Evolutionary conservation across 768 basidiomycete genomes (phyloP).

Genomic region (Panellus pusillus): DNA sequence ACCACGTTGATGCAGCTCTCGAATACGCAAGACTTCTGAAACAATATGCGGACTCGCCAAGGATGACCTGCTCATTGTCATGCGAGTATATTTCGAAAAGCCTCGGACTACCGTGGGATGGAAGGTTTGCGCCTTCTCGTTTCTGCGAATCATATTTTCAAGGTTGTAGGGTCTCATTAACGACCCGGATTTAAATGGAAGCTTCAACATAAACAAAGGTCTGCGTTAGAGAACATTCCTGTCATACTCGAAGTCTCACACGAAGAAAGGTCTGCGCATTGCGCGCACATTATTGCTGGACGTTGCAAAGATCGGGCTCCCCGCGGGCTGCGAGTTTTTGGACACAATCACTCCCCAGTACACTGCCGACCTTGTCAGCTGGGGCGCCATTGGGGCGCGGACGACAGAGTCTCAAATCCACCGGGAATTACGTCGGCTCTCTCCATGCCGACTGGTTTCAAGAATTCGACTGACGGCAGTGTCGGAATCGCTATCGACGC

Average conservation of each 20-base stretch:
- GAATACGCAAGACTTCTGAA: conserved; percentile 84
- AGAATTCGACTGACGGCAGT: conserved; percentile 95
- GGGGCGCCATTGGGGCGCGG: conserved; percentile 92
- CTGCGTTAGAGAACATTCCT: too few relatives aligned
- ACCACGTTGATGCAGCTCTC: conserved; percentile 81
- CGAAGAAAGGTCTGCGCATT: conserved; percentile 91
- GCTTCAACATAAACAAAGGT: conserved; percentile 89
- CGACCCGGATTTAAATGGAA: conserved; percentile 91
- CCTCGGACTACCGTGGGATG: conserved; percentile 95
- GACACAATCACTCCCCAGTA: conserved; percentile 81
- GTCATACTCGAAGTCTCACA: conserved; percentile 59
- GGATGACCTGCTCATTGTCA: conserved; percentile 90
- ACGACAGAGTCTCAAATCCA: conserved; percentile 95
- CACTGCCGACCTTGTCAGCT: conserved; percentile 83
- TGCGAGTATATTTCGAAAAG: conserved; percentile 99
- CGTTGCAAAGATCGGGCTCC: conserved; percentile 86
- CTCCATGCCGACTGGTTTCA: conserved; percentile 98
- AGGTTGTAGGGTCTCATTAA: conserved; percentile 76
- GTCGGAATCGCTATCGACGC: conserved; percentile 93
- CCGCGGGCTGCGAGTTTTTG: conserved; percentile 96
- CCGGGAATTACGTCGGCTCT: conserved; percentile 82
- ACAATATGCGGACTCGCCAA: conserved; percentile 75
- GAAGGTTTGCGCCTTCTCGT: conserved; percentile 48
- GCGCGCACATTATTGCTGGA: conserved; percentile 88
- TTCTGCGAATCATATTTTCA: too few relatives aligned